Base-by-base conservation (phyloP, 257 asterid genomes). In the Solanum clarkiae region DNA sequence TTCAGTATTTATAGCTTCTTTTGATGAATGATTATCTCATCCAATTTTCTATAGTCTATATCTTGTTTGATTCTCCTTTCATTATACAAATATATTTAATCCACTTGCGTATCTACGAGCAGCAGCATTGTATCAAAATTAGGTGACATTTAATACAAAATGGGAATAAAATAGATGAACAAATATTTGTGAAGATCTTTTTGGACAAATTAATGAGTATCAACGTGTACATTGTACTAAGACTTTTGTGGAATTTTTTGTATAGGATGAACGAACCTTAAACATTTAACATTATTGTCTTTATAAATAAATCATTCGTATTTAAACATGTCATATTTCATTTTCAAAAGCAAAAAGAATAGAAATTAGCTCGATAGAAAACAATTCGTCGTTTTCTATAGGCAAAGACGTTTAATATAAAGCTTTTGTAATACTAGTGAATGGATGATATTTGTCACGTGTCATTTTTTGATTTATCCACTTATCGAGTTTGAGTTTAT, bases 111-210 rank as follows among this genome's bases (percentile, higher is more conserved):
- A 77, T 53, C 65, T 53, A 77, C 82, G 26, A 26, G 11, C 26
- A 77, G 65, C 17, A 77, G 26, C 5, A 16, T 51, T 84, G 90
- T 85, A 72, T 65, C 90, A 51, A 80, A 36, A 69, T 59, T 80
- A 86, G 82, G 90, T 42, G 87, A 88, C 90, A 82, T 51, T 83
- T 20, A 8, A 18, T 24, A 13, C 47, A 57, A 17, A 12, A 17
- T 56, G 80, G 29, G 15, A 72, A 44, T 56, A 68, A 42, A 32
- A 42, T 22, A 32, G 47, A 70, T 9, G 74, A 51, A 62, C 10
- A 15, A 53, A 2, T n/a, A 59, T 80, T 12, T 10, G 17, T 53
- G 45, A 77, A 77, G 26, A 77, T 77, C 6, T 53, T 51, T 53
- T 15, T 49, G 9, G 77, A 3, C 51, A 70, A 32, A 70, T 70